Evolutionary conservation across 2,329 filamentous ascomycete species (phyloP).

Genomic region (Paramyrothecium sp.): DNA sequence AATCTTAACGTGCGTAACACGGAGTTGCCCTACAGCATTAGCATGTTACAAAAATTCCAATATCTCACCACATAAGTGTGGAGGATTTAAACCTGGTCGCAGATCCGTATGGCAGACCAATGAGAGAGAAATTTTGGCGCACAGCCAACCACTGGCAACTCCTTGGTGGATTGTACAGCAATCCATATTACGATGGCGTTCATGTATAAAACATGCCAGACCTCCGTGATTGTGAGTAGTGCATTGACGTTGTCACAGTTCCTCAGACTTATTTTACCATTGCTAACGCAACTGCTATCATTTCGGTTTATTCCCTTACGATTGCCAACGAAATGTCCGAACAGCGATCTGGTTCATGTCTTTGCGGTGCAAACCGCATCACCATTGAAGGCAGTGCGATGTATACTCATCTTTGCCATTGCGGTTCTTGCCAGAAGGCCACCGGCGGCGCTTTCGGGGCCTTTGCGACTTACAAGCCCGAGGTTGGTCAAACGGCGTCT

Average conservation of each 20-base stretch:
- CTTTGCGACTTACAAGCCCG: neutral
- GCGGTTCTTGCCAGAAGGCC: neutral
- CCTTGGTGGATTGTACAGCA: too few relatives aligned
- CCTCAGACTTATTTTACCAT: too few relatives aligned
- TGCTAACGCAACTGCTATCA: neutral
- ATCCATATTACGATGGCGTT: neutral
- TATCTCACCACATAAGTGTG: neutral
- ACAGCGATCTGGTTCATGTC: neutral
- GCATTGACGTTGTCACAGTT: neutral
- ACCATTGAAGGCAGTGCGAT: neutral
- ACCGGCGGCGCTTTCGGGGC: neutral
- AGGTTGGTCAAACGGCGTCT: neutral
- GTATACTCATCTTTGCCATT: neutral
- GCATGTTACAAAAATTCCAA: neutral
- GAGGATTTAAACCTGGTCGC: neutral
- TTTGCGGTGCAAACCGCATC: neutral
- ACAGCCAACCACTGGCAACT: neutral
- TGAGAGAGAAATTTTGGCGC: neutral
- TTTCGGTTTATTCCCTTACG: neutral
- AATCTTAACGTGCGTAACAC: neutral
- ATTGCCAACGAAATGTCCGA: neutral
- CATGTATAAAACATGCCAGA: neutral
- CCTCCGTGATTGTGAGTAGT: neutral
- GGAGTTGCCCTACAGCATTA: neutral
- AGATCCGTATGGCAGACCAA: neutral